Evolutionary conservation across 345 rosid genomes (phyloP).

Genomic region (Luvunga scandens): DNA sequence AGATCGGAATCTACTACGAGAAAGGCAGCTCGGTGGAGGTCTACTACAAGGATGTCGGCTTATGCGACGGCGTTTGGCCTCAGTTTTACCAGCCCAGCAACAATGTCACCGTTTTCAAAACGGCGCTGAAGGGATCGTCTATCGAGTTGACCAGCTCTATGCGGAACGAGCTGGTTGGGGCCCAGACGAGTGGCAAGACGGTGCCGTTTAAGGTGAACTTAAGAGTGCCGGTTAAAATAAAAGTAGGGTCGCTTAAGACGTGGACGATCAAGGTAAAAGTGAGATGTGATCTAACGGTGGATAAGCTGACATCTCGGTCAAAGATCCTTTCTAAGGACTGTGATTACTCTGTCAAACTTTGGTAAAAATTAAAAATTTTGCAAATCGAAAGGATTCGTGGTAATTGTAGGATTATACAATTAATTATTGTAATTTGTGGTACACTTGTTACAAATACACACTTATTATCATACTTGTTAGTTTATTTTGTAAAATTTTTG

Average conservation of each 20-base stretch:
- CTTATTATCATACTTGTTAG: no score
- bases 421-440: not conserved
- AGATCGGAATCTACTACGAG: conserved; percentile 61
- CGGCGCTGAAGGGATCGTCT: conserved; percentile 43
- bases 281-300: conserved; percentile 70
- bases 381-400: not conserved
- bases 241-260: conserved; percentile 68
- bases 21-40: conserved; percentile 43
- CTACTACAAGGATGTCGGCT: conserved; percentile 31
- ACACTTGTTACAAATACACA: not conserved
- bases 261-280: conserved; percentile 69
- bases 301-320: conserved; percentile 55
- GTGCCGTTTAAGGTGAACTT: conserved; percentile 56
- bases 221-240: conserved; percentile 62
- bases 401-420: not conserved
- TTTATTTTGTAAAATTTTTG: no score
- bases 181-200: conserved; percentile 25
- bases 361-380: conserved; percentile 17
- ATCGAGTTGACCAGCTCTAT: conserved; percentile 39
- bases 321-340: conserved; percentile 52
- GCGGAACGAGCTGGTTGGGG: conserved; percentile 24
- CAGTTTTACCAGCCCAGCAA: conserved; percentile 56
- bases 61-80: conserved; percentile 54
- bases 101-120: conserved; percentile 50
- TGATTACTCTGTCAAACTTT: conserved; percentile 54